phyloP scores from a whole-genome alignment of 495 filamentous ascomycete species.

The Glutinoglossum americanum region DNA sequence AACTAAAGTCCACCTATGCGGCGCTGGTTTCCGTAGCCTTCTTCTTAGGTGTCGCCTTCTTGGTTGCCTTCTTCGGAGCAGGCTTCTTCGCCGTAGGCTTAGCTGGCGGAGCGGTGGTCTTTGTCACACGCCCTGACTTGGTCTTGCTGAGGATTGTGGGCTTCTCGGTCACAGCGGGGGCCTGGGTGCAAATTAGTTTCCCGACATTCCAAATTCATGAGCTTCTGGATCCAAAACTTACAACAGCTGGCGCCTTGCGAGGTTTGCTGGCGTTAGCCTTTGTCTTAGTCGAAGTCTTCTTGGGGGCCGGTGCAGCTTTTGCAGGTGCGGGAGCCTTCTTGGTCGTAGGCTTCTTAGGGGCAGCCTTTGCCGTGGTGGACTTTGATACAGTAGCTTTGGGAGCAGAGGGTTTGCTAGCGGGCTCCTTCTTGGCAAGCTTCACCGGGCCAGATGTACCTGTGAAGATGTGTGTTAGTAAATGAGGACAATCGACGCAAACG shows the following conservation, averaged over 20 bases:
- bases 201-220: neutral
- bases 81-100: conserved; percentile 32
- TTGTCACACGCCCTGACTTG: conserved; percentile 78
- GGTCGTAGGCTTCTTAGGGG: conserved; percentile 1
- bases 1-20: conserved; percentile 1
- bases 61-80: conserved; percentile 32
- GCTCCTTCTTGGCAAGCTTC: conserved; percentile 65
- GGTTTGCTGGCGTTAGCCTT: conserved; percentile 35
- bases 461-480: neutral
- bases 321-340: conserved; percentile 11
- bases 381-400: neutral
- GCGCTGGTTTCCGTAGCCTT: conserved; percentile 23
- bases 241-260: conserved; percentile 26
- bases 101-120: conserved; percentile 43
- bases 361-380: neutral
- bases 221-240: conserved; percentile 11
- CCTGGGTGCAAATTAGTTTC: conserved; percentile 14
- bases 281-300: conserved; percentile 14
- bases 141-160: conserved; percentile 60
- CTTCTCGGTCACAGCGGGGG: conserved; percentile 50
- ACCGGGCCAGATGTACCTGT: conserved; percentile 77
- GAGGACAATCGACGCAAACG: neutral
- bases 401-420: conserved; percentile 1
- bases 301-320: conserved; percentile 2
- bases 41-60: conserved; percentile 37